phyloP scores from a whole-genome alignment of 176 grass and related monocot genomes.

The Hordeum marinum region DNA sequence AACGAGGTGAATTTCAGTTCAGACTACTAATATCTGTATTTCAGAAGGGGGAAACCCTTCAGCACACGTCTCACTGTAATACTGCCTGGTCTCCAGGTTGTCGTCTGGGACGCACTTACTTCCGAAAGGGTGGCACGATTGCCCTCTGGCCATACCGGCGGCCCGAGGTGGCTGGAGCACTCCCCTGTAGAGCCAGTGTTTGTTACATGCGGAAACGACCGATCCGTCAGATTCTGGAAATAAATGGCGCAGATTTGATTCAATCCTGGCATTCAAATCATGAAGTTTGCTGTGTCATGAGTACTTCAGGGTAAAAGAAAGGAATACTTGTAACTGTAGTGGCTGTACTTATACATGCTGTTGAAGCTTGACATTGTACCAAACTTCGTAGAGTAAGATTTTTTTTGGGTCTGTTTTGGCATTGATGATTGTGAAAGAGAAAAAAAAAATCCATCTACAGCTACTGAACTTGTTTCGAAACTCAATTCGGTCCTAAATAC shows the following conservation, averaged over 20 bases:
- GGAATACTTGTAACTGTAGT: constrained; percentile 6
- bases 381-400: background rate
- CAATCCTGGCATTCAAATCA: background rate
- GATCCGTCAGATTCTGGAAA: constrained; percentile 88
- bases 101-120: constrained; percentile 81
- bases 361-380: background rate
- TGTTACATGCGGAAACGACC: constrained; percentile 79
- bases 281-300: background rate
- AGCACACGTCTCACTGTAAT: background rate
- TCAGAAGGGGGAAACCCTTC: background rate
- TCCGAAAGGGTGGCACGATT: constrained; percentile 66
- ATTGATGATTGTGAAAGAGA: too few species aligned
- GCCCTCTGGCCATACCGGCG: constrained; percentile 67
- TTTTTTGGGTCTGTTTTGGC: too few species aligned
- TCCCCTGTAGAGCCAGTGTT: constrained; percentile 70
- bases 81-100: constrained; percentile 44
- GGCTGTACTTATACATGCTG: constrained; percentile 32
- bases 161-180: constrained; percentile 79
- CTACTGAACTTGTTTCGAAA: too few species aligned
- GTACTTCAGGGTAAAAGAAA: background rate
- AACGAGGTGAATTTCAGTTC: constrained; percentile 56
- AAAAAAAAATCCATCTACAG: too few species aligned
- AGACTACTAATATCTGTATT: background rate
- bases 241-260: constrained; percentile 33
- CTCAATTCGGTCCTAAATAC: too few species aligned